phyloP scores from a whole-genome alignment of 192 early-diverging fungal species.

The Rhizophlyctis rosea region DNA sequence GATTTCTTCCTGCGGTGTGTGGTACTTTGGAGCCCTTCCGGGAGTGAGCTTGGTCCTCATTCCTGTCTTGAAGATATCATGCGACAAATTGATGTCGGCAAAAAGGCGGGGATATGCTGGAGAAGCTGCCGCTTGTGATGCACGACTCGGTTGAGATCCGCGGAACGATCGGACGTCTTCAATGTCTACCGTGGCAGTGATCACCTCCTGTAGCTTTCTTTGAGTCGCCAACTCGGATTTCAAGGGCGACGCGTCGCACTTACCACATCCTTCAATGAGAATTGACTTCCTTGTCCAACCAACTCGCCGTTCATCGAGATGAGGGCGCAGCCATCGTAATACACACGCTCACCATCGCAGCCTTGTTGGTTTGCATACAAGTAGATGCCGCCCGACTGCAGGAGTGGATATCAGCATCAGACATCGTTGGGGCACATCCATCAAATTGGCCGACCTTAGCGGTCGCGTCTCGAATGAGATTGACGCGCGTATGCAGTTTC shows the following conservation, averaged over 20 bases:
- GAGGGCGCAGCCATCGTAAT: slow-evolving; percentile 94
- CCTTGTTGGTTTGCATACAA: slow-evolving; percentile 96
- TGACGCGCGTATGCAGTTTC: slow-evolving; percentile 82
- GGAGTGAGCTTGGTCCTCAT: slow-evolving; percentile 39
- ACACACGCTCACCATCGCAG: slow-evolving; percentile 96
- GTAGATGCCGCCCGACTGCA: slow-evolving; percentile 88
- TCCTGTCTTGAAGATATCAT: slow-evolving; percentile 26
- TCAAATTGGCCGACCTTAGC: slow-evolving; percentile 59
- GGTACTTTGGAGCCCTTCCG: slow-evolving; percentile 51
- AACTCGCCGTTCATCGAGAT: slow-evolving; percentile 87
- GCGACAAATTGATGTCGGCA: slow-evolving; percentile 38
- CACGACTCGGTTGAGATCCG: slow-evolving; percentile 64
- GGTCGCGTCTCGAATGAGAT: slow-evolving; percentile 88
- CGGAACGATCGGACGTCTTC: slow-evolving; percentile 83
- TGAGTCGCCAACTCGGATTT: too few species aligned
- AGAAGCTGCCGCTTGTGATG: slow-evolving; percentile 72
- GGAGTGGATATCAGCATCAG: not conserved
- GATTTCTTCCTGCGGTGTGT: slow-evolving; percentile 87
- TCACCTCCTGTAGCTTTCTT: slow-evolving; percentile 70
- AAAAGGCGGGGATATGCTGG: slow-evolving; percentile 66
- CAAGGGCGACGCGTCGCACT: slow-evolving; percentile 14
- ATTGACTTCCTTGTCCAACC: slow-evolving; percentile 87
- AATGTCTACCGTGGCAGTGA: slow-evolving; percentile 87
- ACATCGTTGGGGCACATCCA: not conserved
- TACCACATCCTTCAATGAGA: slow-evolving; percentile 88